These are phyloP conservation scores for Ogataea ganodermae DNA, from an alignment of 805 yeast species.

Conservation along the genomic window DNA sequence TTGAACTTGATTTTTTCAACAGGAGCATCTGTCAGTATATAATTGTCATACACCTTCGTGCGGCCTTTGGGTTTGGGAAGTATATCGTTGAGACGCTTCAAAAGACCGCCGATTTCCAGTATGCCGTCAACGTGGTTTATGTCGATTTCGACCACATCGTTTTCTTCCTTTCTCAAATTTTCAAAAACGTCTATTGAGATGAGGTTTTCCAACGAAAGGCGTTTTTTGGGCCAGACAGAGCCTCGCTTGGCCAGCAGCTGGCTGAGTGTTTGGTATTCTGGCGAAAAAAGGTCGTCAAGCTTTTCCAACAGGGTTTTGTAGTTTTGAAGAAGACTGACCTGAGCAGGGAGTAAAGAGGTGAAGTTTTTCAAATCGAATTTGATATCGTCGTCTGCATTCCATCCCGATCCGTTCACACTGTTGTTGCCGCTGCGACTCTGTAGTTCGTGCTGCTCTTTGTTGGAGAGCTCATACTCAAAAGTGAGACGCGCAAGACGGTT, in stretches of 20 bases:
- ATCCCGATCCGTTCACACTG: slow-evolving; percentile 28
- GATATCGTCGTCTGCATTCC: slow-evolving; percentile 25
- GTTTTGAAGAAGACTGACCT: slow-evolving; percentile 21
- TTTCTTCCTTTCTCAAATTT: slow-evolving; percentile 28
- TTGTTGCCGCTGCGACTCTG: slow-evolving; percentile 26
- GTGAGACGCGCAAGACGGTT: slow-evolving; percentile 53
- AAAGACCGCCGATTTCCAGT: slow-evolving; percentile 22
- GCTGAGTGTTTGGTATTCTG: slow-evolving; percentile 11
- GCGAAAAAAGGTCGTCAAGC: slow-evolving; percentile 19
- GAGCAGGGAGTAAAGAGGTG: slow-evolving; percentile 34
- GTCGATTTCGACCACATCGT: slow-evolving; percentile 22
- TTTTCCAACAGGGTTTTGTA: slow-evolving; percentile 25
- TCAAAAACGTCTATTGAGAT: slow-evolving; percentile 19
- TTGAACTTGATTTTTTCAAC: slow-evolving; percentile 46
- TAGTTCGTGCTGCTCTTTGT: slow-evolving; percentile 32
- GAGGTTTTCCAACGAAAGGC: slow-evolving; percentile 18
- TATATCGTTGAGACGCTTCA: slow-evolving; percentile 26
- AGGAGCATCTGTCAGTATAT: slow-evolving; percentile 49
- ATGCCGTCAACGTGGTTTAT: slow-evolving; percentile 16
- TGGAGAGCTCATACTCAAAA: slow-evolving; percentile 59
- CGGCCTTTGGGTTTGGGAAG: slow-evolving; percentile 46
- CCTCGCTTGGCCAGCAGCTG: slow-evolving; percentile 8
- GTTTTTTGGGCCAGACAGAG: not conserved
- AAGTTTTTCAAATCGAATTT: slow-evolving; percentile 25
- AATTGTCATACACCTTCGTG: slow-evolving; percentile 51